These are phyloP conservation scores for Amanita exitialis DNA, from an alignment of 768 basidiomycete species.

Conservation along the genomic window DNA sequence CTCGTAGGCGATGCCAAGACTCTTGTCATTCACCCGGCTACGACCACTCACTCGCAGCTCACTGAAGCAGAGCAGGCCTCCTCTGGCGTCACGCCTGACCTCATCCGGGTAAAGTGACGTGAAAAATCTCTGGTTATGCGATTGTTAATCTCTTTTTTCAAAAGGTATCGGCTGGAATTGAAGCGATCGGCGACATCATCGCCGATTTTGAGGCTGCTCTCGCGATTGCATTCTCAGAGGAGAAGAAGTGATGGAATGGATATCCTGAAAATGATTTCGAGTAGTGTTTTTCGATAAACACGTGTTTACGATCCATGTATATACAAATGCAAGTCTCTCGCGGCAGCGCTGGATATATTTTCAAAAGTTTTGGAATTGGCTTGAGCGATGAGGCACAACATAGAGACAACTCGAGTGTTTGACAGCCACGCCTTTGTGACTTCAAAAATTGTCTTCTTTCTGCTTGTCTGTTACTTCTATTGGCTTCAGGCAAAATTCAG, in stretches of 20 bases:
- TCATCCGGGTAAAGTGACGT: slow-evolving; percentile 51
- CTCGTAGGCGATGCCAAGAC: slow-evolving; percentile 60
- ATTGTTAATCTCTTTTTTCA: not conserved
- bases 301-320: not conserved
- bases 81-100: slow-evolving; percentile 67
- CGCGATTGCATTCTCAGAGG: slow-evolving; percentile 15
- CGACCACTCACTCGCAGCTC: slow-evolving; percentile 70
- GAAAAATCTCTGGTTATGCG: not conserved
- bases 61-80: slow-evolving; percentile 45
- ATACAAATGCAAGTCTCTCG: too few species aligned
- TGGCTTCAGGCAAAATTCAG: too few species aligned
- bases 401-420: too few species aligned
- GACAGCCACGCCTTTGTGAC: too few species aligned
- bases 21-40: slow-evolving; percentile 69
- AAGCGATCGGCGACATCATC: slow-evolving; percentile 32
- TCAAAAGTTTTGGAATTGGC: too few species aligned
- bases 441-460: too few species aligned
- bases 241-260: not conserved
- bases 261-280: not conserved
- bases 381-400: too few species aligned
- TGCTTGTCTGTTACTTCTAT: too few species aligned
- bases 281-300: not conserved
- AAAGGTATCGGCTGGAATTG: slow-evolving; percentile 27
- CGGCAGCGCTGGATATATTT: too few species aligned
- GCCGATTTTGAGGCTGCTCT: slow-evolving; percentile 30